Evolutionary conservation across 192 early-diverging fungal species (phyloP), one percentile per base, ranked within the genome.

Genomic region (Irineochytrium annulatum): DNA sequence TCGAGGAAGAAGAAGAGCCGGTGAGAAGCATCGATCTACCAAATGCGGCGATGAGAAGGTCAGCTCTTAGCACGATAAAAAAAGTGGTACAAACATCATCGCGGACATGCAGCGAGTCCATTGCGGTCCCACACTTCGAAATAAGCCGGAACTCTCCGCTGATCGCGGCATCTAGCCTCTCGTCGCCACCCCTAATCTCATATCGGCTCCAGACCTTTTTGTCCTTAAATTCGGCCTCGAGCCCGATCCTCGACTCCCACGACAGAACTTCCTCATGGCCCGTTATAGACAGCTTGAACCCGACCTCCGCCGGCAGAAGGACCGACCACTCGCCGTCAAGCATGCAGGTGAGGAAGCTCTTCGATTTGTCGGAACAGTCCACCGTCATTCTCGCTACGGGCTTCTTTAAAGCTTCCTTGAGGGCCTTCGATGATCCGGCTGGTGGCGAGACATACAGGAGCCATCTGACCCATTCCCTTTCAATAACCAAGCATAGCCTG

Each of bases 81-180:
- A 14, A 49, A 5, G 46, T 19, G 28, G 35, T n/a, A 43, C 24
- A 57, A 34, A 27, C 51, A 32, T 28, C 46, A 2, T 59, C 44
- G 32, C 48, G 24, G 29, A 60, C 62, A 44, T 77, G 76, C 24
- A 77, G 39, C 22, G 65, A 74, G 22, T 62, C 55, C 68, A 67
- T 70, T 13, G 76, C 57, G 32, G 72, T 77, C 27, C 76, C 76
- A 60, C 76, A 77, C 45, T 74, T 73, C n/a, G 37, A 51, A 26
- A 69, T 52, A 24, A 71, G 34, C 3, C 55, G 55, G 39, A 66
- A 77, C 1, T 49, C 49, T 13, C 76, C 75, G 32, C 63, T 34
- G 20, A 77, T 60, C 29, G 63, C 64, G 17, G 56, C 55, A 14
- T 70, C 68, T 19, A 71, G 34, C 17, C 44, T 55, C 14, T 14